These are phyloP conservation scores for Xylaria telfairii DNA, from an alignment of 495 filamentous ascomycete genomes.

Conservation along the genomic window DNA sequence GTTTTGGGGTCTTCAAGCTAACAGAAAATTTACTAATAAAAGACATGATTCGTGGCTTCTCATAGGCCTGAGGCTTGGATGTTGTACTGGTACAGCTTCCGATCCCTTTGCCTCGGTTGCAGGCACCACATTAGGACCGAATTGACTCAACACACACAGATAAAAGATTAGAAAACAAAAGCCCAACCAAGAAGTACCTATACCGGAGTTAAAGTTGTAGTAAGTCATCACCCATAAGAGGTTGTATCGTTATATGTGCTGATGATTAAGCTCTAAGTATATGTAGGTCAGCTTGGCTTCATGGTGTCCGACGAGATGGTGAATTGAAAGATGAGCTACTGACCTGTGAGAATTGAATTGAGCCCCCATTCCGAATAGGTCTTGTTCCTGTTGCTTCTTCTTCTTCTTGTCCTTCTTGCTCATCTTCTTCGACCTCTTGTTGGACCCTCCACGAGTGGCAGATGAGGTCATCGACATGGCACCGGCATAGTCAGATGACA, in stretches of 20 bases:
- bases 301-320: neutral
- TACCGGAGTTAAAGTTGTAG: neutral
- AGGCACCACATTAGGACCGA: too few species aligned
- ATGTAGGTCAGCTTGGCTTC: neutral
- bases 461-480: neutral
- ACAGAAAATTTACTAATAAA: too few species aligned
- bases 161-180: too few species aligned
- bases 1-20: too few species aligned
- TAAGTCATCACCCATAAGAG: too few species aligned
- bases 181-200: neutral
- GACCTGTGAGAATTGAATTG: conserved; percentile 6
- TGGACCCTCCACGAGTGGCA: neutral
- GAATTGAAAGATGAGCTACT: neutral
- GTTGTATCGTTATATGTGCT: neutral
- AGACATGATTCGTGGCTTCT: too few species aligned
- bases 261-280: neutral
- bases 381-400: neutral
- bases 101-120: too few species aligned
- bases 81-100: too few species aligned
- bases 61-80: too few species aligned
- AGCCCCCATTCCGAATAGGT: neutral
- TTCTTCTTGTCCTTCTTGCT: conserved; percentile 10
- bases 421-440: neutral
- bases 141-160: too few species aligned
- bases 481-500: neutral